These are phyloP conservation scores for Psilocybe subaeruginosa DNA, from an alignment of 768 basidiomycete species.

Conservation along the genomic window DNA sequence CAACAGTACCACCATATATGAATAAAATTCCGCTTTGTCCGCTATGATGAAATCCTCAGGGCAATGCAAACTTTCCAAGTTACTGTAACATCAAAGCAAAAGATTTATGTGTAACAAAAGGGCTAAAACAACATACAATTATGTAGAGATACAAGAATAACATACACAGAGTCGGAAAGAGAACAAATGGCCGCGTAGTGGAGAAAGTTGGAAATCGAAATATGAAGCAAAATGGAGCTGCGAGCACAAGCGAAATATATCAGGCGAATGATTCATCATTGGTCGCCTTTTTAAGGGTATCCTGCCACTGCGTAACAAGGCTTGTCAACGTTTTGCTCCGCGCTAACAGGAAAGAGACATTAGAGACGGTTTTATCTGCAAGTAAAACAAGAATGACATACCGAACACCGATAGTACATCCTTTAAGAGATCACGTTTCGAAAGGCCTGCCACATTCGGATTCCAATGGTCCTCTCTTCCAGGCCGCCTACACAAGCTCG, in stretches of 20 bases:
- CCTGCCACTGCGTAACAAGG: constrained; percentile 84
- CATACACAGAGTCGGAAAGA: not conserved
- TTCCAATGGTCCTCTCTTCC: constrained; percentile 68
- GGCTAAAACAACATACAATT: not conserved
- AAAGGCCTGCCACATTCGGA: constrained; percentile 67
- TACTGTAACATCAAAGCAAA: no score
- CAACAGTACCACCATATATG: no score
- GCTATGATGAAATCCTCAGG: no score
- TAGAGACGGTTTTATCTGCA: not conserved
- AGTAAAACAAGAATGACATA: constrained; percentile 36
- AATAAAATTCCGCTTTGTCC: no score
- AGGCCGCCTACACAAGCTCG: constrained; percentile 58
- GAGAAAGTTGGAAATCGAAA: not conserved
- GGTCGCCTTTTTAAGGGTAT: constrained; percentile 66
- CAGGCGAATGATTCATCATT: constrained; percentile 49
- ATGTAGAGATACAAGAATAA: not conserved
- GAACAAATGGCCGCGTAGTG: not conserved
- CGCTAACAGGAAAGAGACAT: constrained; percentile 40
- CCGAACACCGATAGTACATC: constrained; percentile 83
- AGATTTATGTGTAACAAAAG: no score
- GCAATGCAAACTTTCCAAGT: no score
- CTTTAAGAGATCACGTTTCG: constrained; percentile 81
- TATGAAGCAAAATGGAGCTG: not conserved
- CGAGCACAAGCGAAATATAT: not conserved
- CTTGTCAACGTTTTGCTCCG: constrained; percentile 75